Conservation (phyloP, 2,329 filamentous ascomycete species). For the Epichloe baconii region DNA sequence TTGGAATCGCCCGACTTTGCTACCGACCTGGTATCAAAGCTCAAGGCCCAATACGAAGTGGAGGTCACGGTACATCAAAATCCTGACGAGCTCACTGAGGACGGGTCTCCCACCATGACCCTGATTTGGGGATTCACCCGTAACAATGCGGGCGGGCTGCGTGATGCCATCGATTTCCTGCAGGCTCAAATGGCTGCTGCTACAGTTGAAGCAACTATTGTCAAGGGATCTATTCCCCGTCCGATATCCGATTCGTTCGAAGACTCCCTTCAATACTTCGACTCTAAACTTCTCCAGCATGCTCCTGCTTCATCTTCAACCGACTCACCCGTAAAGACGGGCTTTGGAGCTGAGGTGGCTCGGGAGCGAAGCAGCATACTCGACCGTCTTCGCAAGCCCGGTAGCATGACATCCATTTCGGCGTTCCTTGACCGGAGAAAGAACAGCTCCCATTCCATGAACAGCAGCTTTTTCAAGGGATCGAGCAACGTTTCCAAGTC, state of each 20-base stretch:
- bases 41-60: slow-evolving; percentile 86
- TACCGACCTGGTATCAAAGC: slow-evolving; percentile 65
- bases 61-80: slow-evolving; percentile 64
- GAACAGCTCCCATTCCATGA: slow-evolving; percentile 79
- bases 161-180: slow-evolving; percentile 91
- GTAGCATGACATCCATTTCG: slow-evolving; percentile 85
- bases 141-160: slow-evolving; percentile 90
- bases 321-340: slow-evolving; percentile 78
- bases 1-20: slow-evolving; percentile 72
- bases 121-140: slow-evolving; percentile 77
- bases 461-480: slow-evolving; percentile 80
- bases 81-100: slow-evolving; percentile 42
- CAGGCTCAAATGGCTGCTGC: slow-evolving; percentile 75
- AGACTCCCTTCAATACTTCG: slow-evolving; percentile 90
- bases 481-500: slow-evolving; percentile 86
- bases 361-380: slow-evolving; percentile 75
- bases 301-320: slow-evolving; percentile 68
- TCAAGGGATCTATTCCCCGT: slow-evolving; percentile 92
- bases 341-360: slow-evolving; percentile 68
- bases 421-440: slow-evolving; percentile 94
- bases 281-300: slow-evolving; percentile 91
- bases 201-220: slow-evolving; percentile 73
- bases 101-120: slow-evolving; percentile 44
- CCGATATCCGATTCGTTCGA: slow-evolving; percentile 98
- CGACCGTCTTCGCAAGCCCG: slow-evolving; percentile 85